Evolutionary conservation across 2,329 filamentous ascomycete genomes (phyloP).

Genomic region (Claviceps sp.): DNA sequence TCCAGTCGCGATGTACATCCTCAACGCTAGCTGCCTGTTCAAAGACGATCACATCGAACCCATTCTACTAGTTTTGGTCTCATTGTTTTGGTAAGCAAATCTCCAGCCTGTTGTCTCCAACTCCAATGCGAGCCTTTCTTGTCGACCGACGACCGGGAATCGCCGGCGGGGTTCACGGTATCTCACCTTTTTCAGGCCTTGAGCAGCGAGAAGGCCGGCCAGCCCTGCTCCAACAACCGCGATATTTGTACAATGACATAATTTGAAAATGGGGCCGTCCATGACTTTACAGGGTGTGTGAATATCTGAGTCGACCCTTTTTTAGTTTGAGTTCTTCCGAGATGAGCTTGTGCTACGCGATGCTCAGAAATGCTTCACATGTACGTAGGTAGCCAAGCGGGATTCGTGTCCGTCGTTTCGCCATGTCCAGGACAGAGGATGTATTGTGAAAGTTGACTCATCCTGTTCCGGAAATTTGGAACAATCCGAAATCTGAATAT

Average conservation of each 20-base stretch:
- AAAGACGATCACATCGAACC: constrained; percentile 19
- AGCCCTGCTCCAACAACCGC: constrained; percentile 25
- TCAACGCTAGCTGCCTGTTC: constrained; percentile 18
- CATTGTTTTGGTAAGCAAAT: not conserved
- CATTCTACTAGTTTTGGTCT: constrained; percentile 12
- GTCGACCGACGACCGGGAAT: not conserved
- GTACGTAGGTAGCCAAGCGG: not conserved
- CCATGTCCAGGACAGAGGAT: not conserved
- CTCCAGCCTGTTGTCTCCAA: not conserved
- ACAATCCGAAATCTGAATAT: no score
- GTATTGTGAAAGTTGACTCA: no score
- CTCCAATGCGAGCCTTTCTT: not conserved
- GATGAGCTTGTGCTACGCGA: not conserved
- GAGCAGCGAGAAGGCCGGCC: constrained; percentile 23
- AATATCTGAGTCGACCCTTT: not conserved
- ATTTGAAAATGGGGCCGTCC: no score
- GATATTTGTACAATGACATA: constrained; percentile 10
- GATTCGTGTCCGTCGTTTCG: not conserved
- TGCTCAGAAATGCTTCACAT: not conserved
- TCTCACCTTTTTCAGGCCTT: constrained; percentile 22
- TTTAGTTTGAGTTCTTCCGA: not conserved
- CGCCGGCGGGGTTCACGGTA: not conserved
- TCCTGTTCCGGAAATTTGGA: no score
- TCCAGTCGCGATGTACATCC: constrained; percentile 23
- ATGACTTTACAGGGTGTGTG: no score